phyloP scores from a whole-genome alignment of 2,329 filamentous ascomycete species.

The Lithohypha guttulata region DNA sequence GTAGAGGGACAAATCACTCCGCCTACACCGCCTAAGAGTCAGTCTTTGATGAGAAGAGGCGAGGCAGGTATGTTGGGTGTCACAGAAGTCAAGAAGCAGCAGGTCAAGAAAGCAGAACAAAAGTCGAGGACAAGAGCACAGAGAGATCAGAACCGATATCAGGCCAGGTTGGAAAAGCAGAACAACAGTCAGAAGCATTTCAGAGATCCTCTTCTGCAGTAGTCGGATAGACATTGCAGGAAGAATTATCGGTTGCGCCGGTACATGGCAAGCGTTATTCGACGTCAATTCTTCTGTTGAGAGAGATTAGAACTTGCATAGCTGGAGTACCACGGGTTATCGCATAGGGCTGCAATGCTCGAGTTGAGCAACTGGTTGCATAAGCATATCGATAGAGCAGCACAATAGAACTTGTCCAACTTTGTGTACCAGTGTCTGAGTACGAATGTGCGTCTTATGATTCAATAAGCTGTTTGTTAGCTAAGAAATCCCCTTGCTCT shows the following conservation, averaged over 20 bases:
- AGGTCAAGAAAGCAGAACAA: conserved; percentile 56
- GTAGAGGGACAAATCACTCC: conserved; percentile 12
- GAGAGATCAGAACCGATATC: conserved; percentile 50
- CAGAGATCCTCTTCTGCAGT: conserved; percentile 32
- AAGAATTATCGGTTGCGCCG: not conserved
- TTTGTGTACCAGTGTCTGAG: no score
- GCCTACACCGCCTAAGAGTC: conserved; percentile 12
- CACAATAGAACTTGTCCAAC: no score
- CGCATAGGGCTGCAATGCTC: no score
- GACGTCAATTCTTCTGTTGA: not conserved
- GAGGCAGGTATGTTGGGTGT: conserved; percentile 74
- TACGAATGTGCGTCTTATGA: no score
- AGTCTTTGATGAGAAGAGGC: conserved; percentile 52
- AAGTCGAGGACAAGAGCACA: conserved; percentile 56
- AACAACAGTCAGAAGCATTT: conserved; percentile 70
- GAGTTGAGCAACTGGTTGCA: no score
- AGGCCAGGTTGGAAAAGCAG: conserved; percentile 61
- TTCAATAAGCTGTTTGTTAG: no score
- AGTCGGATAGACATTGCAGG: conserved; percentile 8
- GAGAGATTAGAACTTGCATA: not conserved
- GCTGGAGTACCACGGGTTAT: no score
- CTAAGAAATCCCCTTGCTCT: no score
- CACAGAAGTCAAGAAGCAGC: conserved; percentile 61
- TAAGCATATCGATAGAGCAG: no score
- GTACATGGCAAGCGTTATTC: not conserved